phyloP scores from a whole-genome alignment of 2,329 filamentous ascomycete genomes.

The Stagonosporopsis vannaccii region DNA sequence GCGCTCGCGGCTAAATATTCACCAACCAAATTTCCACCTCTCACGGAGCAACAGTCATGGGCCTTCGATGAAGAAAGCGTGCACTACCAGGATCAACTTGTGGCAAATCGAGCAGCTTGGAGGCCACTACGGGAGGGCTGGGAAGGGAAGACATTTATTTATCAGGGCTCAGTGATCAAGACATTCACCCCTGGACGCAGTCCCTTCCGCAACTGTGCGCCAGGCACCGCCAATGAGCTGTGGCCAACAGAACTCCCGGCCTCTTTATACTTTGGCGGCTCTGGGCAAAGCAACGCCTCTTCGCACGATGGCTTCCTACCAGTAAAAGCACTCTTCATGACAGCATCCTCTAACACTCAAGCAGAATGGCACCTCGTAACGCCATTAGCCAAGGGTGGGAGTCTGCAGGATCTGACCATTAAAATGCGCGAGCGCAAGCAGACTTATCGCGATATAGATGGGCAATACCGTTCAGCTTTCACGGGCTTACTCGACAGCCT shows the following conservation, averaged over 20 bases:
- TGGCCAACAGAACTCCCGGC: conserved; percentile 42
- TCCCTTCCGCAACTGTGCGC: conserved; percentile 37
- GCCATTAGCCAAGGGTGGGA: conserved; percentile 26
- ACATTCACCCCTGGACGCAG: conserved; percentile 34
- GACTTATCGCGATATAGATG: conserved; percentile 31
- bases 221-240: conserved; percentile 8
- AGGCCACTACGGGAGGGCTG: conserved; percentile 30
- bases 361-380: conserved; percentile 33
- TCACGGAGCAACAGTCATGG: conserved; percentile 5
- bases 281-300: neutral
- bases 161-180: conserved; percentile 35
- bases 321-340: conserved; percentile 28
- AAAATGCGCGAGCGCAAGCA: conserved; percentile 1
- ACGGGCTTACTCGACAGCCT: conserved; percentile 34
- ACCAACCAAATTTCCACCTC: conserved; percentile 22
- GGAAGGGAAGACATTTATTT: conserved; percentile 35
- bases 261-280: conserved; percentile 29
- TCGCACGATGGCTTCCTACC: conserved; percentile 24
- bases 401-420: conserved; percentile 19
- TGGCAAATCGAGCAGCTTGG: conserved; percentile 31
- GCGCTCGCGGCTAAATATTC: conserved; percentile 33
- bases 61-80: conserved; percentile 15
- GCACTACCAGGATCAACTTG: conserved; percentile 24
- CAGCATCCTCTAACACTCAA: conserved; percentile 15
- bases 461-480: conserved; percentile 39